Evolutionary conservation across 306 rosid species (phyloP).

Genomic region (Gynostemma pentaphyllum): DNA sequence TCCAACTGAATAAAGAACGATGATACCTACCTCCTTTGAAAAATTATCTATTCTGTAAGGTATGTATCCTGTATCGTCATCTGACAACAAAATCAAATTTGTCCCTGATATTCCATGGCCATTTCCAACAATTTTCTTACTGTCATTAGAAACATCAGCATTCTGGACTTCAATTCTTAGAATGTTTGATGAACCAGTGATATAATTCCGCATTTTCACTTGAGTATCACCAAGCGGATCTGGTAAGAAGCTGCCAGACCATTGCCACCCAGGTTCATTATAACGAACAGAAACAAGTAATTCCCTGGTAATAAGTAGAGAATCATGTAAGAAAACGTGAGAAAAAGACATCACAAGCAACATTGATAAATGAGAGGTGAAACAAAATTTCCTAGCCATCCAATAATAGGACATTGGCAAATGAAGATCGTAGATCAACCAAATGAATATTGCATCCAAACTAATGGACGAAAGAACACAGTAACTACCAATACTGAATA

Average conservation of each 20-base stretch:
- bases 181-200: constrained; percentile 56
- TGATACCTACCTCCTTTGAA: constrained; percentile 68
- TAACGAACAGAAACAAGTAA: constrained; percentile 72
- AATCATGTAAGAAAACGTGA: constrained; percentile 13
- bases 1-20: not conserved
- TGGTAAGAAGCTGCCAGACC: constrained; percentile 94
- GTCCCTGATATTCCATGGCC: constrained; percentile 88
- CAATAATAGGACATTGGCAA: not conserved
- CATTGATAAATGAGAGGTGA: not conserved
- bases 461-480: not conserved
- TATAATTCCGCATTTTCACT: constrained; percentile 75
- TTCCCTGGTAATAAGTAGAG: constrained; percentile 48
- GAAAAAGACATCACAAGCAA: not conserved
- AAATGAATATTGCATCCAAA: not conserved
- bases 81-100: constrained; percentile 81
- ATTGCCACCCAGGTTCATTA: constrained; percentile 92
- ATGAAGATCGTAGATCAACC: not conserved
- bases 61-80: constrained; percentile 93
- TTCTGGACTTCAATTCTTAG: constrained; percentile 89
- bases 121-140: constrained; percentile 72
- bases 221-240: constrained; percentile 90
- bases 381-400: not conserved
- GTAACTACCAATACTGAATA: not conserved
- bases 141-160: constrained; percentile 75
- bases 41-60: constrained; percentile 96